A percentile compares a stretch with the other conserved stretches of the same genome.
These are phyloP conservation scores for Aspergillus sp. DNA, from an alignment of 2,329 filamentous ascomycete genomes.

Conservation along the genomic window DNA sequence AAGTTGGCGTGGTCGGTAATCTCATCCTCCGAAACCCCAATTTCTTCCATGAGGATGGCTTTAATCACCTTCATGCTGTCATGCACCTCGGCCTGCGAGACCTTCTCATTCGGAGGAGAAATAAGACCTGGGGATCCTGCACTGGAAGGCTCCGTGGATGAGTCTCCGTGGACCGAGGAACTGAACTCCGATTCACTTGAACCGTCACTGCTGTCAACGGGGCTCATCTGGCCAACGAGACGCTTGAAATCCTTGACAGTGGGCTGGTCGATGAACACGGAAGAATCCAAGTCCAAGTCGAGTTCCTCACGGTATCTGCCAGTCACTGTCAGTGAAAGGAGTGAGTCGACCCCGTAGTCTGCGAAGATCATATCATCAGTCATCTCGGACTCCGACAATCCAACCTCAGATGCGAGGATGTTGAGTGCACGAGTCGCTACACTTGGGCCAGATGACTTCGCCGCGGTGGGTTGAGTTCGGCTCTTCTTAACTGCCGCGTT, in stretches of 20 bases:
- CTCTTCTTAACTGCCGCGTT: slow-evolving; percentile 16
- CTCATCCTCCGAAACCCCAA: slow-evolving; percentile 35
- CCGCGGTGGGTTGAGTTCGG: slow-evolving; percentile 17
- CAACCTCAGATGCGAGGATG: slow-evolving; percentile 41
- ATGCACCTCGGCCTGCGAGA: slow-evolving; percentile 15
- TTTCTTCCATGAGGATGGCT: slow-evolving; percentile 37
- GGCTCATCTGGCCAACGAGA: slow-evolving; percentile 37
- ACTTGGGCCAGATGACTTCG: slow-evolving; percentile 23
- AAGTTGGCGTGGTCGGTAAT: slow-evolving; percentile 34
- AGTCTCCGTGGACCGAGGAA: slow-evolving; percentile 16
- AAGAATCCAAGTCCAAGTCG: slow-evolving; percentile 51
- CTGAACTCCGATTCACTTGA: slow-evolving; percentile 23
- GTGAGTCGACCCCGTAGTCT: slow-evolving; percentile 54
- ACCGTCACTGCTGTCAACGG: slow-evolving; percentile 23
- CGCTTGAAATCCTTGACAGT: slow-evolving; percentile 55
- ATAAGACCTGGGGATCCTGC: slow-evolving; percentile 26
- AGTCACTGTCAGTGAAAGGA: slow-evolving; percentile 54
- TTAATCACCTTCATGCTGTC: slow-evolving; percentile 34
- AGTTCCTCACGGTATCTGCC: slow-evolving; percentile 56
- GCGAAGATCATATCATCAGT: slow-evolving; percentile 54
- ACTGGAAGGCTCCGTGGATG: slow-evolving; percentile 27
- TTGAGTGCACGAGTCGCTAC: slow-evolving; percentile 28
- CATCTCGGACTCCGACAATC: slow-evolving; percentile 51
- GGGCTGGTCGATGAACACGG: slow-evolving; percentile 52
- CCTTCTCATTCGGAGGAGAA: slow-evolving; percentile 21